phyloP scores from a whole-genome alignment of 225 moss, liverwort and hornwort genomes.

The Pleurozium schreberi region DNA sequence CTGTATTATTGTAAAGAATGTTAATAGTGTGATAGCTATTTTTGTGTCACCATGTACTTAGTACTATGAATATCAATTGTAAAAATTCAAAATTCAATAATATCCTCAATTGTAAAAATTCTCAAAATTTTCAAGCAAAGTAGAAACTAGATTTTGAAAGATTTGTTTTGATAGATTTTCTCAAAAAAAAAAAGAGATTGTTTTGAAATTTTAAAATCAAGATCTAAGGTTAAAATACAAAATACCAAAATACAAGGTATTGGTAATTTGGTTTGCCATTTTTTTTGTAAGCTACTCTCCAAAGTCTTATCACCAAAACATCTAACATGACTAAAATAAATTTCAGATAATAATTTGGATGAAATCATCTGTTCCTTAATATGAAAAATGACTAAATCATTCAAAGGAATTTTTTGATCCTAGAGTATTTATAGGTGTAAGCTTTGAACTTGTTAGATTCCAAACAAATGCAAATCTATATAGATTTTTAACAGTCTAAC shows the following conservation, averaged over 20 bases:
- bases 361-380: fast-evolving
- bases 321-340: background rate
- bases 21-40: background rate
- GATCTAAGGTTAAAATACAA: background rate
- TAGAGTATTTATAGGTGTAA: background rate
- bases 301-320: background rate
- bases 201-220: background rate
- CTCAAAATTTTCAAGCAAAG: fast-evolving
- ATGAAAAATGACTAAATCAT: background rate
- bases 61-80: fast-evolving
- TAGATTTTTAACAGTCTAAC: background rate
- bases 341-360: background rate
- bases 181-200: fast-evolving
- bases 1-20: background rate
- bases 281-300: fast-evolving
- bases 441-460: background rate
- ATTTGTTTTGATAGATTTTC: background rate
- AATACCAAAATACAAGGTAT: background rate
- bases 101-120: background rate
- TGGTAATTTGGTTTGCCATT: background rate
- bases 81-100: background rate
- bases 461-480: fast-evolving
- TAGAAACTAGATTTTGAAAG: no score
- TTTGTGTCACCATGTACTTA: background rate
- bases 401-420: background rate